These are phyloP conservation scores for Kurtzmaniella natalensis DNA, from an alignment of 1,139 yeast species.

Conservation along the genomic window DNA sequence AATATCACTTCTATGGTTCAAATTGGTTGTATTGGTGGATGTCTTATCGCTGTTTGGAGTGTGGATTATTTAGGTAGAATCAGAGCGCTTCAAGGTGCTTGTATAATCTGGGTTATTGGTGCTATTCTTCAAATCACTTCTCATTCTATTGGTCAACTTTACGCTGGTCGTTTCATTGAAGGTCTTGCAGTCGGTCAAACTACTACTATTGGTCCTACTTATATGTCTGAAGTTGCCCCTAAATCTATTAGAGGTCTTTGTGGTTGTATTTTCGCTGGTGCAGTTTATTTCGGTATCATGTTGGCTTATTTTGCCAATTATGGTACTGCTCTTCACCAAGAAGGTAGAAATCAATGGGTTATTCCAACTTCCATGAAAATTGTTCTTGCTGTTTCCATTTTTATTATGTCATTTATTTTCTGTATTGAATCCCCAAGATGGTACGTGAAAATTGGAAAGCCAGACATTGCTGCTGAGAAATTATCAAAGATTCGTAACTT, in stretches of 20 bases:
- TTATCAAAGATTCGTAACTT: constrained; percentile 46
- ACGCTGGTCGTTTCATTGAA: constrained; percentile 52
- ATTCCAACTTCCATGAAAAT: constrained; percentile 35
- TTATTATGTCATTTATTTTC: constrained; percentile 30
- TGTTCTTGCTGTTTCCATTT: constrained; percentile 38
- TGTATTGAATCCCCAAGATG: constrained; percentile 46
- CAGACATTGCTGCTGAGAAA: constrained; percentile 30
- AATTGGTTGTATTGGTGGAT: constrained; percentile 57
- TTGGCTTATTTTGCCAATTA: constrained; percentile 47
- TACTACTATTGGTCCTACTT: constrained; percentile 53
- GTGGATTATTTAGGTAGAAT: constrained; percentile 56
- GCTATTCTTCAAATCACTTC: constrained; percentile 48
- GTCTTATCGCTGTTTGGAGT: constrained; percentile 44
- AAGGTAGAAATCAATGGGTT: constrained; percentile 33
- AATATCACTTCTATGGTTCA: constrained; percentile 62
- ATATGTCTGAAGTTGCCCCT: constrained; percentile 52
- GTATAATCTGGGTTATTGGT: constrained; percentile 43
- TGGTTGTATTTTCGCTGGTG: constrained; percentile 49
- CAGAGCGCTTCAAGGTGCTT: constrained; percentile 44
- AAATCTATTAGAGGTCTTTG: constrained; percentile 49
- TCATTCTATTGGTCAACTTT: constrained; percentile 41
- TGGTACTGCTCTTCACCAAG: constrained; percentile 34
- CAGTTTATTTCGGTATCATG: constrained; percentile 53
- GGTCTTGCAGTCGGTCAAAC: constrained; percentile 57
- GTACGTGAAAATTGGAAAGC: constrained; percentile 33